phyloP scores from a whole-genome alignment of 148 eudicot species.

The Camellia sinensis region DNA sequence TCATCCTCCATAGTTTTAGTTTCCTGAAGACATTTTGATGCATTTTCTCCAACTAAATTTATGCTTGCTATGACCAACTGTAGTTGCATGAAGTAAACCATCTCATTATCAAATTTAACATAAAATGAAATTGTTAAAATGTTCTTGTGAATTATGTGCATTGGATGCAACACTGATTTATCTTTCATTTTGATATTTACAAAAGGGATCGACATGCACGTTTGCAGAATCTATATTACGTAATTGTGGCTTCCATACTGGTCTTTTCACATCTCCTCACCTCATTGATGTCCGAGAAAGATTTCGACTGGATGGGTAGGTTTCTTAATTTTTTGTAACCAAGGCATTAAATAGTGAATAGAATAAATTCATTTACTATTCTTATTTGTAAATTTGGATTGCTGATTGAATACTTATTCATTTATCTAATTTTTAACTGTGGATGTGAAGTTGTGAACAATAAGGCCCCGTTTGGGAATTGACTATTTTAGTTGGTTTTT shows the following conservation, averaged over 20 bases:
- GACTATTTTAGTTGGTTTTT: too few species aligned
- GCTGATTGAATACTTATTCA: background rate
- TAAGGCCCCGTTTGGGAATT: background rate
- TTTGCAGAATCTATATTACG: conserved; percentile 86
- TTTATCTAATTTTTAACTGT: background rate
- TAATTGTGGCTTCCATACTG: conserved; percentile 87
- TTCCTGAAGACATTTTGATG: background rate
- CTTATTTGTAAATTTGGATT: background rate
- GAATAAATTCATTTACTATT: background rate
- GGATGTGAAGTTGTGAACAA: background rate
- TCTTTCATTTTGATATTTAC: conserved; percentile 16
- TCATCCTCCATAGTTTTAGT: background rate
- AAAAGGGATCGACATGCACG: conserved; percentile 90
- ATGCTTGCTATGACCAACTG: conserved; percentile 8
- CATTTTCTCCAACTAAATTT: background rate
- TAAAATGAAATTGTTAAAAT: background rate
- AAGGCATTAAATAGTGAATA: too few species aligned
- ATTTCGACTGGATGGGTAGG: conserved; percentile 88
- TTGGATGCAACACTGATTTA: conserved; percentile 15
- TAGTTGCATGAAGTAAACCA: background rate
- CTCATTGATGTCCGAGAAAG: conserved; percentile 97
- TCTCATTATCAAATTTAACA: background rate
- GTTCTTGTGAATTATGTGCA: background rate
- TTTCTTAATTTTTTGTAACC: conserved; percentile 1
- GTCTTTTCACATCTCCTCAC: conserved; percentile 98